Percentiles rank a stretch among this genome's conserved stretches.
Conservation (phyloP, 192 early-diverging fungal species). For the Backusella psychrophila region DNA sequence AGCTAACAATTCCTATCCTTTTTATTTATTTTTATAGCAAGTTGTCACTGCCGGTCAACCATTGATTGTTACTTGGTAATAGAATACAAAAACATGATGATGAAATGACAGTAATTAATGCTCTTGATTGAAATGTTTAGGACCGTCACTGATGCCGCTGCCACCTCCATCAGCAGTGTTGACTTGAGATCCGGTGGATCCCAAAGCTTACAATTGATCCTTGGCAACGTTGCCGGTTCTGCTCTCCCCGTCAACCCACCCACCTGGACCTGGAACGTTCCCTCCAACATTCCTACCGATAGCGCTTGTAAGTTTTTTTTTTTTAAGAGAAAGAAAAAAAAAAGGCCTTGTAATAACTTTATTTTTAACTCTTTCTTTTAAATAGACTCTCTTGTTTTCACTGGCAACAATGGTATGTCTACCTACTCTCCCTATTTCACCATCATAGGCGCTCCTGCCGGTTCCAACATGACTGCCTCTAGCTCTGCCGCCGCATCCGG, state of each 20-base stretch:
- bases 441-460: slow-evolving; percentile 10
- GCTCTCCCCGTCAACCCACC: slow-evolving; percentile 7
- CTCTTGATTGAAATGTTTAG: background rate
- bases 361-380: background rate
- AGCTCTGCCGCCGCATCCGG: background rate
- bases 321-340: background rate
- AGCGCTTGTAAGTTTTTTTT: slow-evolving; percentile 21
- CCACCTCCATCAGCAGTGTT: slow-evolving; percentile 12
- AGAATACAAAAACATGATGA: background rate
- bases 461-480: background rate
- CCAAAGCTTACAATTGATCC: background rate
- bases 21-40: slow-evolving; percentile 4
- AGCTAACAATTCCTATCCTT: slow-evolving; percentile 3
- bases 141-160: slow-evolving; percentile 4
- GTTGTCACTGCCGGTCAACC: slow-evolving; percentile 17
- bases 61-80: slow-evolving; percentile 10
- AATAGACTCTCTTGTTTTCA: slow-evolving; percentile 19
- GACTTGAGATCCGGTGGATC: slow-evolving; percentile 22
- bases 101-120: background rate
- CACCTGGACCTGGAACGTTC: slow-evolving; percentile 27
- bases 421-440: slow-evolving; percentile 23
- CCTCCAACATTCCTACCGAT: slow-evolving; percentile 11
- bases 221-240: slow-evolving; percentile 1
- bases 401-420: background rate
- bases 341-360: no score